Evolutionary conservation across 1,284 basidiomycete species (phyloP).

Genomic region (Irpex lacteus): DNA sequence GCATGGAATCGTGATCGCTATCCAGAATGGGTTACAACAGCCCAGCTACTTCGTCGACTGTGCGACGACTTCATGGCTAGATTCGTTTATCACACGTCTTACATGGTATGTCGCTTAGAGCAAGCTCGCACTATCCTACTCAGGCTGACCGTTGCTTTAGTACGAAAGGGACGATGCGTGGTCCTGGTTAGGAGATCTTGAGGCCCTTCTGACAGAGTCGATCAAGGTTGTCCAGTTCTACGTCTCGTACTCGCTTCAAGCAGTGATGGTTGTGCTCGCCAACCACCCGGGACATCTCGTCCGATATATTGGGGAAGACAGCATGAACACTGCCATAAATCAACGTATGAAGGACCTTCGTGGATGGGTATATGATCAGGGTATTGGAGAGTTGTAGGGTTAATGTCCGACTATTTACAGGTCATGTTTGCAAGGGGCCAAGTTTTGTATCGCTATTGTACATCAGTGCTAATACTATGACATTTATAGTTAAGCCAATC

Average conservation of each 20-base stretch:
- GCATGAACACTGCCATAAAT: background rate
- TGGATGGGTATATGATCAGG: background rate
- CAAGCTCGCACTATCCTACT: background rate
- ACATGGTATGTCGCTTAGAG: background rate
- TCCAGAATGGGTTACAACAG: background rate
- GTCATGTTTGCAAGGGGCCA: background rate
- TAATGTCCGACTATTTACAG: background rate
- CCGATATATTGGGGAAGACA: background rate
- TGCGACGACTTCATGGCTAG: background rate
- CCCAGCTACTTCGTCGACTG: background rate
- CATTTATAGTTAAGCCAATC: background rate
- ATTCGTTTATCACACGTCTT: background rate
- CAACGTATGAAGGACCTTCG: background rate
- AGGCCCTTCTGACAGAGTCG: background rate
- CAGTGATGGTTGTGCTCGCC: background rate
- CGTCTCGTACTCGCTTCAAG: background rate
- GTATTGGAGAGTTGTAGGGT: background rate
- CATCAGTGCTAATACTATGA: background rate
- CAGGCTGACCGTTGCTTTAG: background rate
- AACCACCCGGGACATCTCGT: background rate
- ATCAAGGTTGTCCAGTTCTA: background rate
- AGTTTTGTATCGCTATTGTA: background rate
- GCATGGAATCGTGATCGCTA: background rate
- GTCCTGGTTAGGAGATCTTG: background rate
- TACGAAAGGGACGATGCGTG: background rate